Conservation (phyloP, 345 rosid genomes). For the Syzygium oleosum region DNA sequence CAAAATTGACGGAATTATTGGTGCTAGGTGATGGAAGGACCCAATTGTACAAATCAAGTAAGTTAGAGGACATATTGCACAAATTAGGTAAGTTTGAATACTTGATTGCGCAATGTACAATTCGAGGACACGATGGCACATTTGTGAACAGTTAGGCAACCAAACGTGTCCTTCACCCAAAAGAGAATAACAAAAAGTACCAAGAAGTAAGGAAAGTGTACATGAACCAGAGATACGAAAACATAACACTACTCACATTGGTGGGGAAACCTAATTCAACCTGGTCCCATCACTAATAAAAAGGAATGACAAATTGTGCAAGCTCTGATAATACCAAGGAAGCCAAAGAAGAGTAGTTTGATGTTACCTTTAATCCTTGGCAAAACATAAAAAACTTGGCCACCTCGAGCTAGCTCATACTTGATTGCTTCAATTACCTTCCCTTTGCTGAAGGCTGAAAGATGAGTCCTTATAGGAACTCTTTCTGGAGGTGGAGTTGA, state of each 20-base stretch:
- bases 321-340: not conserved
- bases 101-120: not conserved
- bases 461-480: constrained; percentile 89
- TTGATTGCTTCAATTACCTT: constrained; percentile 63
- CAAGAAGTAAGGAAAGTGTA: not conserved
- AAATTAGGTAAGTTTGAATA: not conserved
- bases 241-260: not conserved
- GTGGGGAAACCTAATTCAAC: not conserved
- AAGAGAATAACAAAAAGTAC: not conserved
- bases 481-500: constrained; percentile 98
- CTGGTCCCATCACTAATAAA: not conserved
- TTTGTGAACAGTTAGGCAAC: not conserved
- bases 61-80: not conserved
- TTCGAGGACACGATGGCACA: not conserved
- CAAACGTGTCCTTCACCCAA: not conserved
- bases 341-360: not conserved
- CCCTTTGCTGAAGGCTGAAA: constrained; percentile 55
- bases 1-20: not conserved
- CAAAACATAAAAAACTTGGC: constrained; percentile 92
- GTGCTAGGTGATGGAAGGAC: not conserved
- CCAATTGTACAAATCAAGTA: not conserved
- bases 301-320: not conserved
- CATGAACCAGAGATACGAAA: not conserved
- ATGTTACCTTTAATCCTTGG: constrained; percentile 85
- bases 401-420: constrained; percentile 77